Conservation (phyloP, 1,284 basidiomycete species). For the Sporisorium scitamineum region DNA sequence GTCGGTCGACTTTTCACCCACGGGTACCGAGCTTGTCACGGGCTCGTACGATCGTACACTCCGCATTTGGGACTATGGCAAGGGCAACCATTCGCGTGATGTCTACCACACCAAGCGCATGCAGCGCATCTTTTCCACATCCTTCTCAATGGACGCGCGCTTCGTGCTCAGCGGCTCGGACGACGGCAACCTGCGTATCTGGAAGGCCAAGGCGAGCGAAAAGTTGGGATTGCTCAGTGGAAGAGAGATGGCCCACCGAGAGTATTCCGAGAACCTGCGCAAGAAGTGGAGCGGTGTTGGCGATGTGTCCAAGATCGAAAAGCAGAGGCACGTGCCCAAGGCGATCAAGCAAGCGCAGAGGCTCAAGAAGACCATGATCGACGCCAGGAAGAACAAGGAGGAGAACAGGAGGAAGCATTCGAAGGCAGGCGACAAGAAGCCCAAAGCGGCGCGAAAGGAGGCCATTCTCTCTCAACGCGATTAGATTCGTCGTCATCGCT, state of each 20-base stretch:
- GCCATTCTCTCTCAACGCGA: conserved; percentile 54
- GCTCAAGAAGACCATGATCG: conserved; percentile 93
- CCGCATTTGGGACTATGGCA: conserved; percentile 90
- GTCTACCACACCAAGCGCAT: conserved; percentile 99
- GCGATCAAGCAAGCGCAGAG: conserved; percentile 87
- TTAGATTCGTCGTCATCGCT: neutral
- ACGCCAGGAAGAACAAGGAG: conserved; percentile 89
- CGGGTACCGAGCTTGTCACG: conserved; percentile 93
- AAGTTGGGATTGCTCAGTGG: conserved; percentile 91
- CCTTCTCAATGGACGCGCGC: conserved; percentile 88
- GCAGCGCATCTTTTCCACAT: conserved; percentile 79
- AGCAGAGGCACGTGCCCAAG: conserved; percentile 88
- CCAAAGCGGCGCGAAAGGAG: conserved; percentile 86
- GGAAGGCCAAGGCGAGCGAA: conserved; percentile 94
- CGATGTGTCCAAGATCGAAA: conserved; percentile 83
- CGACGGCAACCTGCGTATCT: conserved; percentile 95
- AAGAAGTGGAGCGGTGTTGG: conserved; percentile 82
- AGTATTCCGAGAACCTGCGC: conserved; percentile 89
- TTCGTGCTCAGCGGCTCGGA: conserved; percentile 95
- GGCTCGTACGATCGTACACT: conserved; percentile 97
- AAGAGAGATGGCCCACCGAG: conserved; percentile 90
- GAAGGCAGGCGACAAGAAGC: conserved; percentile 86
- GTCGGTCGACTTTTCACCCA: conserved; percentile 75
- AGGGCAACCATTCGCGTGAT: conserved; percentile 81
- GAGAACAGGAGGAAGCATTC: conserved; percentile 79